Evolutionary conservation across 495 filamentous ascomycete genomes (phyloP), one percentile per base, ranked within the genome.

Genomic region (Glutinoglossum americanum): DNA sequence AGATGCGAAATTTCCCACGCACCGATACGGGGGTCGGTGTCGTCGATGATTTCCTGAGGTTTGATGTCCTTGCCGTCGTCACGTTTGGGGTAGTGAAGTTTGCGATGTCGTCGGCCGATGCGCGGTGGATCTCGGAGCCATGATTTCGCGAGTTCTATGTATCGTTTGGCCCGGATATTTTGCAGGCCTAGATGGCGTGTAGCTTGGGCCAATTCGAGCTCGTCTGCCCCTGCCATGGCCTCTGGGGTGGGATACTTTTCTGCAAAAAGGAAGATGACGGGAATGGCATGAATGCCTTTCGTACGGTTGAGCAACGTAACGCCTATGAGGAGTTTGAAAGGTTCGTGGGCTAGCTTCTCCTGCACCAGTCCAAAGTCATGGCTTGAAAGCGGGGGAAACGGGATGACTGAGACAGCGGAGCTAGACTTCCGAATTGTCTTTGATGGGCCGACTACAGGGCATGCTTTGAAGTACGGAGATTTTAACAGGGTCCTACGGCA

Each of bases 1-100:
- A 96, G 64, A 65, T 94, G 85, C 0, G 82, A 89, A 58, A 95
- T 80, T 62, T 97, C 90, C 83, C 87, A 94, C 5, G 78, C 83
- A 2, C 68, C 68, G 3, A 62, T 54, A 13, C 67, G 58, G 49
- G 63, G 62, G n/a, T 66, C 65, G n/a, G 63, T 63, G 27, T 64
- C 59, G 10, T 17, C 62, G 32, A 32, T 58, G 44, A 69, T 71
- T 63, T 84, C 80, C 8, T 66, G 71, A 0, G 61, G 62, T 27
- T 68, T 72, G 27, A 85, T 69, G 56, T 80, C 73, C n/a, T 65
- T 68, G 7, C 78, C 81, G 60, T 81, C 80, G 0, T 67, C 68
- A 7, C 61, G 66, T 0, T 41, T 60, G 0, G 85, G 84, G 62
- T 97, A 96, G 59, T 86, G 76, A 26, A 77, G 73, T 45, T 83